Percentiles rank a stretch among this genome's conserved stretches.
phyloP scores from a whole-genome alignment of 371 early-diverging fungal genomes.

The Apophysomyces trapeziformis region DNA sequence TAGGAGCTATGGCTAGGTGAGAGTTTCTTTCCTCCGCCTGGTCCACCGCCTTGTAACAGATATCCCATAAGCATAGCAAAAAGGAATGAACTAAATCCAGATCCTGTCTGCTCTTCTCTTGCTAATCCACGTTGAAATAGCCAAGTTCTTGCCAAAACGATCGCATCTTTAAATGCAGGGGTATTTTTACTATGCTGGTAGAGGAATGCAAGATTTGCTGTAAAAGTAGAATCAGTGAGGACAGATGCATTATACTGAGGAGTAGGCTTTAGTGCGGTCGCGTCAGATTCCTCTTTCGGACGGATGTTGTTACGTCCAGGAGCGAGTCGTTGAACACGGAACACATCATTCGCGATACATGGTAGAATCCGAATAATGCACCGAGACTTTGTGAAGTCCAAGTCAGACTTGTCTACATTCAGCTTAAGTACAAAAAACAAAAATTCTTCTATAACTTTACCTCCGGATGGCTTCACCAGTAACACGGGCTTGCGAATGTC shows the following conservation, averaged over 20 bases:
- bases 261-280: conserved; percentile 60
- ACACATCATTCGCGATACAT: conserved; percentile 60
- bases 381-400: conserved; percentile 62
- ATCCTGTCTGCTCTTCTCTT: conserved; percentile 20
- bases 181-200: conserved; percentile 75
- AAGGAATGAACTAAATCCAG: conserved; percentile 76
- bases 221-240: conserved; percentile 74
- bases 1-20: conserved; percentile 80
- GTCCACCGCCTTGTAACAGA: conserved; percentile 72
- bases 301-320: conserved; percentile 89
- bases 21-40: conserved; percentile 64
- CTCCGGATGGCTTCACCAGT: conserved; percentile 60
- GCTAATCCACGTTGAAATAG: conserved; percentile 74
- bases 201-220: conserved; percentile 79
- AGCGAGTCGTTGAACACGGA: conserved; percentile 74
- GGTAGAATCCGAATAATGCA: conserved; percentile 85
- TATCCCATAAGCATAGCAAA: conserved; percentile 87
- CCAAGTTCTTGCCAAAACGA: conserved; percentile 85
- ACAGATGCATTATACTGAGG: conserved; percentile 92
- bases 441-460: conserved; percentile 24
- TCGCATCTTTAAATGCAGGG: conserved; percentile 79
- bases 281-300: conserved; percentile 30
- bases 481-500: conserved; percentile 83
- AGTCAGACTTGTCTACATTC: conserved; percentile 54
- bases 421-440: neutral